Conservation (phyloP, 192 early-diverging fungal genomes). For the Coemansia sp. region DNA sequence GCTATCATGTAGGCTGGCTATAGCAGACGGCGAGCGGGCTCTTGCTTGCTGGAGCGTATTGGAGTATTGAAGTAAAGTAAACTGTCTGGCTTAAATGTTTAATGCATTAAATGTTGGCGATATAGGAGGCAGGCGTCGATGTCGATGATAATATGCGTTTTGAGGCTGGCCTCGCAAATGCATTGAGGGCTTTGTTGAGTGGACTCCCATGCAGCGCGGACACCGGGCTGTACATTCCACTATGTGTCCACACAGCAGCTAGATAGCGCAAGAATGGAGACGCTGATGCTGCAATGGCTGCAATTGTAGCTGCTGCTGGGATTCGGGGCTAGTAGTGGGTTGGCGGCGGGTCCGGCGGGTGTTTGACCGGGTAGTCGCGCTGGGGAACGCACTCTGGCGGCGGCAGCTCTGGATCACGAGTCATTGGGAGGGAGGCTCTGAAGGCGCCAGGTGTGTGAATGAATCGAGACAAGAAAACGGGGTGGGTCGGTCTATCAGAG, state of each 20-base stretch:
- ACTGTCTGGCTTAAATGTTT: background rate
- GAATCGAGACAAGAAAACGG: background rate
- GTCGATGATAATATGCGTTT: background rate
- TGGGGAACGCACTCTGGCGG: conserved; percentile 25
- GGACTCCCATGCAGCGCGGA: conserved; percentile 1
- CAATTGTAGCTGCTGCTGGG: background rate
- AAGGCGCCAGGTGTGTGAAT: background rate
- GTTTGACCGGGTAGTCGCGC: conserved; percentile 53
- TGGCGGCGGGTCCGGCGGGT: conserved; percentile 49
- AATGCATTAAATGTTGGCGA: background rate
- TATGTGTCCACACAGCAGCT: background rate
- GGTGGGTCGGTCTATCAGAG: background rate
- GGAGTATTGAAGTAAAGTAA: background rate
- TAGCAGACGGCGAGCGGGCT: background rate
- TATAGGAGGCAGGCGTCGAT: background rate
- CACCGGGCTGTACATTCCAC: conserved; percentile 3
- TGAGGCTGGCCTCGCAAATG: conserved; percentile 2
- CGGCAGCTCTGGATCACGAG: background rate
- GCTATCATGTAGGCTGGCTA: background rate
- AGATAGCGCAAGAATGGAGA: background rate
- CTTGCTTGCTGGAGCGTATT: background rate
- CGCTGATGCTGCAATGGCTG: background rate
- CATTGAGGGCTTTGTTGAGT: conserved; percentile 3
- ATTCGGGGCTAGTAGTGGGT: conserved; percentile 16
- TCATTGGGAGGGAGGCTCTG: background rate